Conservation (phyloP, 2,329 filamentous ascomycete genomes). For the Fusarium zealandicum region DNA sequence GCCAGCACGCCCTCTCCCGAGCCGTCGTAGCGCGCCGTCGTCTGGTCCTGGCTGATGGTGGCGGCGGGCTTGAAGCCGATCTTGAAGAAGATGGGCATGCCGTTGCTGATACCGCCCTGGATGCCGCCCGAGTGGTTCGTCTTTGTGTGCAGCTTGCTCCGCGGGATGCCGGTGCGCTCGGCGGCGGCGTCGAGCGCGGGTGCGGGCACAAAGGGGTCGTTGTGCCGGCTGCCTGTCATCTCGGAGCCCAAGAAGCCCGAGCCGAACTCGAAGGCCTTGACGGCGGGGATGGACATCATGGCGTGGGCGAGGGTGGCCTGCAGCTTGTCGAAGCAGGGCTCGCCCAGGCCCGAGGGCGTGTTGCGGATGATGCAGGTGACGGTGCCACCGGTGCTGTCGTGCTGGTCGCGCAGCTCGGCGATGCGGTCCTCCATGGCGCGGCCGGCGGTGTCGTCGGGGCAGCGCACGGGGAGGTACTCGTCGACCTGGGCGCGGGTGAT, state of each 20-base stretch:
- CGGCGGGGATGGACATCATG: constrained; percentile 94
- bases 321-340: constrained; percentile 95
- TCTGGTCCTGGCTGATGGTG: constrained; percentile 89
- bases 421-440: constrained; percentile 81
- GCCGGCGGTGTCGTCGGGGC: constrained; percentile 72
- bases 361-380: constrained; percentile 94
- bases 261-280: constrained; percentile 95
- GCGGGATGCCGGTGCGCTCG: constrained; percentile 53
- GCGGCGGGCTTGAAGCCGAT: constrained; percentile 95
- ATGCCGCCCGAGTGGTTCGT: constrained; percentile 96
- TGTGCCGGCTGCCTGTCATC: constrained; percentile 88
- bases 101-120: constrained; percentile 95
- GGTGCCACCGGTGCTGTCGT: constrained; percentile 93
- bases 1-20: constrained; percentile 75
- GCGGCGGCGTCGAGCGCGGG: constrained; percentile 56
- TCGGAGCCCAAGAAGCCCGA: constrained; percentile 90
- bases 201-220: constrained; percentile 67
- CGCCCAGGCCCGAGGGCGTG: constrained; percentile 83
- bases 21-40: constrained; percentile 81
- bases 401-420: constrained; percentile 75
- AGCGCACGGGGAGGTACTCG: constrained; percentile 83
- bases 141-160: constrained; percentile 72
- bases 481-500: constrained; percentile 70
- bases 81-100: constrained; percentile 91
- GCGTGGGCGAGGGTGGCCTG: constrained; percentile 91